Evolutionary conservation across 805 yeast genomes (phyloP), one percentile per base, ranked within the genome.

Genomic region (Tetrapisispora nanseiensis): DNA sequence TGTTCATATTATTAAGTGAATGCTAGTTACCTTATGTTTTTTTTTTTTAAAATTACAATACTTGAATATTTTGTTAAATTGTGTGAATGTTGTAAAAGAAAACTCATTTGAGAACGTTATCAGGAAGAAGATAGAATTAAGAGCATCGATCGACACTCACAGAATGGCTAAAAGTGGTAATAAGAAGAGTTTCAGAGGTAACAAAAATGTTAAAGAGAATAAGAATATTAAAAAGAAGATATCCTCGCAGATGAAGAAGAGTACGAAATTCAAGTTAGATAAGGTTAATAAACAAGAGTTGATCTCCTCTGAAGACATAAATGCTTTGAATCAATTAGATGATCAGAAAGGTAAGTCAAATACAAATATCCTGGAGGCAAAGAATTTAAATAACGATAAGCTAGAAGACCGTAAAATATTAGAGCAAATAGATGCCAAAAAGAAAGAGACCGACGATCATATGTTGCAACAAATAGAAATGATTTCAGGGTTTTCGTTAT

Each of bases 401-500:
- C 27, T 47, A 24, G 50, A 48, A 16, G 67, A 65, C 42, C 50
- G 51, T 18, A 43, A 47, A 30, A 46, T 44, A 3, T 52, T 51
- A 23, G 51, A 49, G 12, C 43, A 45, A 27, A 47, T 52, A 3
- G 46, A 49, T 27, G 40, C 44, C 7, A 48, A 50, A 34, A 52
- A 56, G 27, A 50, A 54, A 33, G 57, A 54, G 15, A 58, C 62
- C 1, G 56, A 62, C 8, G 51, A 55, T 19, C 56, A 49, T 33
- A 40, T 65, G 24, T 28, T 51, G 34, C 51, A 54, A 30, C 69
- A 65, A 37, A 55, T 63, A 15, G 65, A 62, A 30, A 40, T 53
- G 46, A 62, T 63, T 20, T 52, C 62, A 1, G 65, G 63, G 2
- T 60, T 63, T 41, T 50, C 60, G 13, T 42, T 62, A 19, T 60